phyloP scores from a whole-genome alignment of 1,284 basidiomycete species.

The Uromyces viciae-fabae region DNA sequence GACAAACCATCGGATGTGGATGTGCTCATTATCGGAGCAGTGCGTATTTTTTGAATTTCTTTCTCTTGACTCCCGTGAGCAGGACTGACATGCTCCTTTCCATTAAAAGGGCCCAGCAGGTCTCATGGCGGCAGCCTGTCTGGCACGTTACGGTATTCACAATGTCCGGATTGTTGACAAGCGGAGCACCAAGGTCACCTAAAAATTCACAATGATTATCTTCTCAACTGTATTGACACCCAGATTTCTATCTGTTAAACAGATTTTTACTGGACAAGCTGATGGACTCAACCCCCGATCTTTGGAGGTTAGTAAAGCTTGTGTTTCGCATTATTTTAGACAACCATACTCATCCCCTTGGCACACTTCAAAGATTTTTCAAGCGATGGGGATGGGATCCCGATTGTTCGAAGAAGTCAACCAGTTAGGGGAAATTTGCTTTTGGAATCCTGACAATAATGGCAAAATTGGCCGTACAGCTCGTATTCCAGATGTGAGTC shows the following conservation, averaged over 20 bases:
- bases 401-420: conserved; percentile 28
- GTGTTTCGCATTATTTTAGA: background rate
- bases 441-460: conserved; percentile 34
- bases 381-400: conserved; percentile 41
- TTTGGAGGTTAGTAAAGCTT: conserved; percentile 27
- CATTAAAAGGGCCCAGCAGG: conserved; percentile 41
- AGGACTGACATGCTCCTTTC: background rate
- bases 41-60: background rate
- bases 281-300: conserved; percentile 43
- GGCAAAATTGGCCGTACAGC: conserved; percentile 33
- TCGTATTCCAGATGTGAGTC: conserved; percentile 37
- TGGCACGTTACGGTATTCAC: conserved; percentile 41
- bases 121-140: conserved; percentile 41
- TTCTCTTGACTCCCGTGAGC: background rate
- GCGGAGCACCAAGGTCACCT: conserved; percentile 33
- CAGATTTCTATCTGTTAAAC: background rate
- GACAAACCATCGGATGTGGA: conserved; percentile 22
- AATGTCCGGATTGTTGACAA: conserved; percentile 45
- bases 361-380: conserved; percentile 11
- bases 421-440: conserved; percentile 35
- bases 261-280: conserved; percentile 46
- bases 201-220: background rate
- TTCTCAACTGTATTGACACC: background rate
- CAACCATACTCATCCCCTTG: too few species aligned
- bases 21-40: conserved; percentile 45